These are phyloP conservation scores for Daldinia concentrica DNA, from an alignment of 495 filamentous ascomycete genomes.

Conservation along the genomic window DNA sequence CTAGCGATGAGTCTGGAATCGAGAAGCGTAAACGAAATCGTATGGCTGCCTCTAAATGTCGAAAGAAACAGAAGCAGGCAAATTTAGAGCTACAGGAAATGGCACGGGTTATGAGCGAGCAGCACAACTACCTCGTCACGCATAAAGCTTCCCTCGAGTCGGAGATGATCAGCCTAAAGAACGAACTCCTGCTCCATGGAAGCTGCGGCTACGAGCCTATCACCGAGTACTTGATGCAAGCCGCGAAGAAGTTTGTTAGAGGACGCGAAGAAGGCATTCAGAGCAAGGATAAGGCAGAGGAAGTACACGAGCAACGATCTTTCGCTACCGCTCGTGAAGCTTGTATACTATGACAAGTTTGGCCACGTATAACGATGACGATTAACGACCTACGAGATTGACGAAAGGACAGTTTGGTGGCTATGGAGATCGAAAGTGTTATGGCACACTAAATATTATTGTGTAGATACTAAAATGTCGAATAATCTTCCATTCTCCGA, in stretches of 20 bases:
- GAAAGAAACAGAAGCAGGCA: slow-evolving; percentile 38
- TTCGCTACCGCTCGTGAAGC: slow-evolving; percentile 2
- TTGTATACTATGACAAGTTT: not conserved
- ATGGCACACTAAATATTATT: slow-evolving; percentile 5
- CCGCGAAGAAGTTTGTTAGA: slow-evolving; percentile 27
- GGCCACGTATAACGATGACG: slow-evolving; percentile 1
- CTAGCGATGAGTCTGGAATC: slow-evolving; percentile 34
- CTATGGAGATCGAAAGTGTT: not conserved
- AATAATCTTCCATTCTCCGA: slow-evolving; percentile 1
- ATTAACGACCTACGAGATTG: slow-evolving; percentile 19
- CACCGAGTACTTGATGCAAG: slow-evolving; percentile 27
- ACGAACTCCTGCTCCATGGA: slow-evolving; percentile 34
- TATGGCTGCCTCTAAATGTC: slow-evolving; percentile 42
- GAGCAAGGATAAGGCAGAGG: not conserved
- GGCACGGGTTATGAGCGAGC: slow-evolving; percentile 25
- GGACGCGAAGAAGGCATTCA: slow-evolving; percentile 5
- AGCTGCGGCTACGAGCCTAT: slow-evolving; percentile 35
- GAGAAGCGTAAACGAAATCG: slow-evolving; percentile 41
- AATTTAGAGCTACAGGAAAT: slow-evolving; percentile 29
- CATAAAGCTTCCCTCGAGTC: slow-evolving; percentile 29
- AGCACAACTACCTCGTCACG: slow-evolving; percentile 25
- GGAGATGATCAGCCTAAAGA: slow-evolving; percentile 38
- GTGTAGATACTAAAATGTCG: not conserved
- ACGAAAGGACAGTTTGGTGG: slow-evolving; percentile 12
- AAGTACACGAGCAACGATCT: not conserved